A percentile compares a stretch with the other conserved stretches of the same genome.
These are phyloP conservation scores for Rosa lucieae DNA, from an alignment of 306 rosid genomes.

Conservation along the genomic window DNA sequence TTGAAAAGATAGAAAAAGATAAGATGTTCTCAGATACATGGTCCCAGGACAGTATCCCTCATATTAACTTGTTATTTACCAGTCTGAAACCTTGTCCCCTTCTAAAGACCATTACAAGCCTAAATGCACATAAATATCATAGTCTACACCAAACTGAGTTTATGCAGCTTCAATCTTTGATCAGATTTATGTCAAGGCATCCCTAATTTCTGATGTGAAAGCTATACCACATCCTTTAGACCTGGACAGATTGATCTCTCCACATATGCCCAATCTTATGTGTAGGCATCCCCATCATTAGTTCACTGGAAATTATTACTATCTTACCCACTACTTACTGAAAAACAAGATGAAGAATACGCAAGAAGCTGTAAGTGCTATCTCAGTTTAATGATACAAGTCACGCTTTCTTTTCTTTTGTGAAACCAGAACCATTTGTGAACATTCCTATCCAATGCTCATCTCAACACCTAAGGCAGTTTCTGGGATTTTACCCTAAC, in stretches of 20 bases:
- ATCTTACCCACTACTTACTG: background rate
- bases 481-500: background rate
- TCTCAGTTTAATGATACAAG: background rate
- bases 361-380: background rate
- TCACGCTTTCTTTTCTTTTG: background rate
- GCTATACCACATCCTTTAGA: background rate
- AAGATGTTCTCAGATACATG: background rate
- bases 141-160: background rate
- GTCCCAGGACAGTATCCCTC: background rate
- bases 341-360: background rate
- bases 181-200: background rate
- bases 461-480: background rate
- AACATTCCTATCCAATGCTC: background rate
- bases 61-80: background rate
- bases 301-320: background rate
- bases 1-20: background rate
- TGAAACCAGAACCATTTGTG: background rate
- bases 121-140: background rate
- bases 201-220: background rate
- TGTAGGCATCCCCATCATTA: background rate
- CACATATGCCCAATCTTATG: background rate
- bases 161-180: background rate
- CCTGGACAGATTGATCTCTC: background rate
- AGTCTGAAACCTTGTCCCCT: background rate
- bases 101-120: background rate